These are phyloP conservation scores for Jasminum sambac DNA, from an alignment of 257 asterid species.

Conservation along the genomic window DNA sequence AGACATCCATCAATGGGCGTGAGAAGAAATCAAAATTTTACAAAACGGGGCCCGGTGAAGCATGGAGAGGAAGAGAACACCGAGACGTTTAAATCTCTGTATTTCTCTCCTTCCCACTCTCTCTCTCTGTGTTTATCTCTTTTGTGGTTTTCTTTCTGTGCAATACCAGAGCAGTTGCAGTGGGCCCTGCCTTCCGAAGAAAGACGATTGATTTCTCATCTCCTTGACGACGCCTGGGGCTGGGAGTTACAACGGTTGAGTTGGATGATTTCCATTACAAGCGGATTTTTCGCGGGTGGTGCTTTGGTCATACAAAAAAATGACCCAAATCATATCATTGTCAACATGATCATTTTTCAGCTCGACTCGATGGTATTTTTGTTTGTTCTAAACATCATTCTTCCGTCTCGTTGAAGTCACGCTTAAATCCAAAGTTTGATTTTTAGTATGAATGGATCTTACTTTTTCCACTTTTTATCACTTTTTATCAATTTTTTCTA, in stretches of 20 bases:
- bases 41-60: conserved; percentile 37
- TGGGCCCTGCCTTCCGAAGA: conserved; percentile 39
- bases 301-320: not conserved
- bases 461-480: too few relatives aligned
- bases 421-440: too few relatives aligned
- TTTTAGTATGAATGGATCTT: too few relatives aligned
- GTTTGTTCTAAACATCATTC: too few relatives aligned
- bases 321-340: not conserved
- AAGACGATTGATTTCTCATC: conserved; percentile 20
- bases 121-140: conserved; percentile 14
- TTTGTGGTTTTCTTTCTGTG: conserved; percentile 17
- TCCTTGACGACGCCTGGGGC: conserved; percentile 32
- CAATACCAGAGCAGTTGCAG: conserved; percentile 40
- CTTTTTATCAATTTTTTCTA: too few relatives aligned
- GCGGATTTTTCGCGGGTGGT: conserved; percentile 37
- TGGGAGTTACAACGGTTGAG: conserved; percentile 37
- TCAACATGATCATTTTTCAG: too few relatives aligned
- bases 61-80: conserved; percentile 36
- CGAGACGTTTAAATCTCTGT: conserved; percentile 7
- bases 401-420: too few relatives aligned
- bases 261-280: conserved; percentile 14
- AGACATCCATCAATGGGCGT: conserved; percentile 36
- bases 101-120: conserved; percentile 13
- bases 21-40: conserved; percentile 28
- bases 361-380: too few relatives aligned